Percentiles rank a stretch among this genome's conserved stretches.
phyloP scores from a whole-genome alignment of 352 stramenopile genomes.

The Phytophthora agathidicida region DNA sequence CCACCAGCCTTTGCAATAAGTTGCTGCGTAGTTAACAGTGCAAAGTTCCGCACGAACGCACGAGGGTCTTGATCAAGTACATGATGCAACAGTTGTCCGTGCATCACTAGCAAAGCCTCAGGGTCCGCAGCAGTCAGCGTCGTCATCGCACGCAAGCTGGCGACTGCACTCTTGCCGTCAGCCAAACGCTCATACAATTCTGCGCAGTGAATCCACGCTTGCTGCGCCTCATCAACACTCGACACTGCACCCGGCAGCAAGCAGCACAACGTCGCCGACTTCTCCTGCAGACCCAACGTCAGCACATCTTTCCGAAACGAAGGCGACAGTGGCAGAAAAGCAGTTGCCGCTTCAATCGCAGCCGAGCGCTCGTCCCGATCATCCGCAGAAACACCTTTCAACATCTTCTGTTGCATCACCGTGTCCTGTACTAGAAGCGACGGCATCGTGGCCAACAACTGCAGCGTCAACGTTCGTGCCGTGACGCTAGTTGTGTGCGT shows the following conservation, averaged over 20 bases:
- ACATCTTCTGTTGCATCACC: slow-evolving; percentile 31
- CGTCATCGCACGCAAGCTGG: slow-evolving; percentile 38
- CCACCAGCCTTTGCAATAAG: slow-evolving; percentile 10
- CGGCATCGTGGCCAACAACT: slow-evolving; percentile 55
- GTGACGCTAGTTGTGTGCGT: slow-evolving; percentile 9
- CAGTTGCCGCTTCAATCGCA: slow-evolving; percentile 38
- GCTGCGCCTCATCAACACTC: slow-evolving; percentile 26
- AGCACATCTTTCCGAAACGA: slow-evolving; percentile 39
- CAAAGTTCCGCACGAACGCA: slow-evolving; percentile 39
- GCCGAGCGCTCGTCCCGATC: slow-evolving; percentile 29
- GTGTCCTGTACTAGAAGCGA: slow-evolving; percentile 35
- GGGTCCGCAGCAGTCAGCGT: slow-evolving; percentile 30
- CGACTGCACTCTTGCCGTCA: slow-evolving; percentile 41
- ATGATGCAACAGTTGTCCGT: slow-evolving; percentile 41
- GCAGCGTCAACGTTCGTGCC: slow-evolving; percentile 36
- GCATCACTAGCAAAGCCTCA: slow-evolving; percentile 19
- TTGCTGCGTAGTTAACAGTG: slow-evolving; percentile 35
- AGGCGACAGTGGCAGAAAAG: slow-evolving; percentile 29
- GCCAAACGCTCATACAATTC: slow-evolving; percentile 42
- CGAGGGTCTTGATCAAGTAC: slow-evolving; percentile 39
- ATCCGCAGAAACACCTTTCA: slow-evolving; percentile 18
- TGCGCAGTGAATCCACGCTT: slow-evolving; percentile 52
- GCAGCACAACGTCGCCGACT: slow-evolving; percentile 14
- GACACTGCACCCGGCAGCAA: slow-evolving; percentile 33
- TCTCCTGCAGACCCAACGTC: slow-evolving; percentile 14